A percentile compares a stretch with the other conserved stretches of the same genome.
Conservation (phyloP, 2,329 filamentous ascomycete species). For the Monilinia laxa region DNA sequence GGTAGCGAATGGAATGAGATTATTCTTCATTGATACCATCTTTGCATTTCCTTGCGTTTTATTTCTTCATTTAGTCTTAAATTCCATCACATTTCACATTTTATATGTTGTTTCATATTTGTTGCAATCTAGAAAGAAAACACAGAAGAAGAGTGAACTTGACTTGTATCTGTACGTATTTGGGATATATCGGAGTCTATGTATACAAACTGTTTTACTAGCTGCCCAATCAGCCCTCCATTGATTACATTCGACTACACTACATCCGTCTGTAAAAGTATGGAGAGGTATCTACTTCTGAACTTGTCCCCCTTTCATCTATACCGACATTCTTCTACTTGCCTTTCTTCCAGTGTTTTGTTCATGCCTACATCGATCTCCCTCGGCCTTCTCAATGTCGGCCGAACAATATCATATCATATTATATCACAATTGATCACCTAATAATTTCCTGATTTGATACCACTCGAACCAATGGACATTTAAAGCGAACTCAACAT, state of each 20-base stretch:
- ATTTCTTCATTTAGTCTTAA: constrained; percentile 1
- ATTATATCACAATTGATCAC: neutral
- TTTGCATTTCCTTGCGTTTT: constrained; percentile 17
- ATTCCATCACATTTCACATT: neutral
- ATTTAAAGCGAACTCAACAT: neutral
- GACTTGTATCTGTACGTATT: constrained; percentile 19
- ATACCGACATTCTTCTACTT: constrained; percentile 74
- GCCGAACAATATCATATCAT: constrained; percentile 42
- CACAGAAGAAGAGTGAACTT: neutral
- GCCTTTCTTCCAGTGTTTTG: constrained; percentile 76
- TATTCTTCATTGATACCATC: constrained; percentile 18
- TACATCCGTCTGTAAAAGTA: neutral
- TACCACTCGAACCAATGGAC: neutral
- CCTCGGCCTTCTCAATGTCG: constrained; percentile 76
- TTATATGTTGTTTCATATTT: neutral
- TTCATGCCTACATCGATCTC: constrained; percentile 81
- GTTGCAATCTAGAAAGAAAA: constrained; percentile 1
- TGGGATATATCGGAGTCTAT: constrained; percentile 10
- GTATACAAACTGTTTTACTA: constrained; percentile 12
- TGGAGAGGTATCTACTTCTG: constrained; percentile 23
- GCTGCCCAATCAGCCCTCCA: neutral
- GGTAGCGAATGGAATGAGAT: constrained; percentile 5
- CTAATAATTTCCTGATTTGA: neutral
- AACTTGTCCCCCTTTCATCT: constrained; percentile 41
- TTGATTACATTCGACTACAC: neutral